Base-by-base conservation (phyloP, 805 yeast genomes). In the Suhomyces sp. region DNA sequence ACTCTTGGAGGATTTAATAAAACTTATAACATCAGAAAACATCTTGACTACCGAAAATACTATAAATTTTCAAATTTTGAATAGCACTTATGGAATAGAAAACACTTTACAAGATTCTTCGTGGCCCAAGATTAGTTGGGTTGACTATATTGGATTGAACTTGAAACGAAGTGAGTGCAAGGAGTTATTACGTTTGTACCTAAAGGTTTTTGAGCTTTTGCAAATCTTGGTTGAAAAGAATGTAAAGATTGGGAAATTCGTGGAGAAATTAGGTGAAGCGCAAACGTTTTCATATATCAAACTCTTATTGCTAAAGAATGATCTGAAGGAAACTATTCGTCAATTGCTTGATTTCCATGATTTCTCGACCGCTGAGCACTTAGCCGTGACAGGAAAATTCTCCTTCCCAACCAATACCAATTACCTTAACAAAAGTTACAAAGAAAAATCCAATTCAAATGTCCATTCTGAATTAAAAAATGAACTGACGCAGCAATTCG, bases 111-210 rank as follows among this genome's bases (percentile, higher is more conserved):
- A 40, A 1, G 58, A 56, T 15, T 45, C 55, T 1, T 36, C 38
- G 11, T 64, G 69, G 70, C 70, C 69, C 13, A 63, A 64, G 28
- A 43, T 58, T 6, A 46, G 62, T 18, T 68, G 72, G 72, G 40
- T 58, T 7, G 69, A 63, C 24, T 68, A 53, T 36, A 35, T 68
- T 12, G 52, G 47, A 13, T 33, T 55, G 5, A 49, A 58, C 19
- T 40, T 50, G 31, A 46, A 45, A 16, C 42, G 51, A 25, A 50
- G 60, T 19, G 68, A 60, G 16, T 55, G 62, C 27, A 45, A 42
- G 18, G 53, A 48, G 2, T 53, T 65, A 19, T 40, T 58, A 8
- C 48, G 40, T 8, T 31, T 53, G 6, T 67, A 66, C 32, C 38
- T 64, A 18, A 66, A 68, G 35, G 40, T 60, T 1, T 61, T 42